Conservation (phyloP, 2,329 filamentous ascomycete genomes). For the Aschersonia sp. region DNA sequence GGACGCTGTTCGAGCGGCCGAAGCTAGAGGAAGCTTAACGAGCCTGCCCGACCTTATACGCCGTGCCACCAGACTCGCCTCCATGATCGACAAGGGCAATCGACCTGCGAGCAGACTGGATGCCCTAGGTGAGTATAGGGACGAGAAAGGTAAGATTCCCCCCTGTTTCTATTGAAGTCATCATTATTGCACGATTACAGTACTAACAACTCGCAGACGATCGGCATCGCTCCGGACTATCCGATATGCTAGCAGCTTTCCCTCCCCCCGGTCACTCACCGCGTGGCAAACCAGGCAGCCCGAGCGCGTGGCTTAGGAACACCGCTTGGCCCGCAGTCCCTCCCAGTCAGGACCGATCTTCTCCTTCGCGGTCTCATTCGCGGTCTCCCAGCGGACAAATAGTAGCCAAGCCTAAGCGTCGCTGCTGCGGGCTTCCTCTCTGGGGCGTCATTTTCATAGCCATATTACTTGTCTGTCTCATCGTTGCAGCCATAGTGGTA, state of each 20-base stretch:
- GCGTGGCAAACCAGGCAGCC: conserved; percentile 25
- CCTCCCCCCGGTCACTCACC: conserved; percentile 43
- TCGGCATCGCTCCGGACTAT: conserved; percentile 37
- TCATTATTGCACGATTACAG: background rate
- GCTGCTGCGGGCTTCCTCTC: conserved; percentile 71
- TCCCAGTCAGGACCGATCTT: conserved; percentile 9
- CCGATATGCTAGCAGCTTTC: conserved; percentile 52
- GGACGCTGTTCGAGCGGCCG: conserved; percentile 65
- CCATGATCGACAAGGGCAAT: conserved; percentile 74
- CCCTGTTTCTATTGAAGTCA: conserved; percentile 7
- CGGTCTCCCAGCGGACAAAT: conserved; percentile 4
- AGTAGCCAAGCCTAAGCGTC: conserved; percentile 25
- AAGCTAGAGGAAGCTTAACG: conserved; percentile 77
- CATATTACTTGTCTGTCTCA: conserved; percentile 53
- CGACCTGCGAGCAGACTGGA: conserved; percentile 46
- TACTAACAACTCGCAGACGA: conserved; percentile 16
- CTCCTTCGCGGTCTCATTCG: background rate
- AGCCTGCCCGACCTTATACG: conserved; percentile 84
- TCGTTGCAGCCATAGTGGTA: conserved; percentile 71
- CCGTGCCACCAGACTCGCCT: conserved; percentile 72
- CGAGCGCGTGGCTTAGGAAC: conserved; percentile 27
- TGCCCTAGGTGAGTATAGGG: conserved; percentile 34
- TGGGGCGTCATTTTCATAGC: conserved; percentile 59
- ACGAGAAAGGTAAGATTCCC: conserved; percentile 21
- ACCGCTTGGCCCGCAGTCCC: conserved; percentile 34